Base-by-base conservation (phyloP, 2,329 filamentous ascomycete species). In the Paecilomyces dactylethromorphus region DNA sequence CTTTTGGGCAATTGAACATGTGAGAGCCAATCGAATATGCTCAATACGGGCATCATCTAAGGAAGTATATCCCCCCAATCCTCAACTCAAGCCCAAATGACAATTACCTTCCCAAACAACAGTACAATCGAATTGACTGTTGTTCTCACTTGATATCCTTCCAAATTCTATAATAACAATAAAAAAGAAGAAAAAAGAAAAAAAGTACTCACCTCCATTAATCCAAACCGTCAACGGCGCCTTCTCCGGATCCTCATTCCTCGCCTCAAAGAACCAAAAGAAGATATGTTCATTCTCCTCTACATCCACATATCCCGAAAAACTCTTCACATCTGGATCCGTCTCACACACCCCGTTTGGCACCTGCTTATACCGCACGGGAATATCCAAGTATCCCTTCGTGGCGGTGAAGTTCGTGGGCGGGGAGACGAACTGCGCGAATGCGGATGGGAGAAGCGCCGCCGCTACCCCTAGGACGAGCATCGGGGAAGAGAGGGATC, bases 161-260 rank as follows among this genome's bases (percentile, higher is more conserved):
- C 13, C 35, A 2, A 39, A n/a, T 18, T n/a, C 35, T 15, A 15
- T 15, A 39, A 39, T 0, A 15, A 39, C 13, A 45, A 21, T 10
- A 18, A n/a, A 45, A 45, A 21, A 5, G 13, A 45, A 45, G 18
- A 3, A 15, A 45, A 45, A 15, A 3, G 5, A 18, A 39, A 7
- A 7, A 39, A n/a, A 45, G 7, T 4, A 45, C 39, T 45, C 39
- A 45, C 39, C 39, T 45, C 84, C 84, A 58, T 84, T 84, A 66
- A 87, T 79, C 81, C 84, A 88, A 24, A 87, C 81, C 0, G 82
- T 81, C 32, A 87, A 70, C 0, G 84, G 84, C 1, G 83, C 83
- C 53, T 79, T 81, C 8, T 70, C 65, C 1, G 84, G 77, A 63
- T 79, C 74, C 39, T 45, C 39, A 21, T 45, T 45, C 39, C 39